These are phyloP conservation scores for Ramularia endophylla DNA, from an alignment of 2,329 filamentous ascomycete genomes.

Conservation along the genomic window DNA sequence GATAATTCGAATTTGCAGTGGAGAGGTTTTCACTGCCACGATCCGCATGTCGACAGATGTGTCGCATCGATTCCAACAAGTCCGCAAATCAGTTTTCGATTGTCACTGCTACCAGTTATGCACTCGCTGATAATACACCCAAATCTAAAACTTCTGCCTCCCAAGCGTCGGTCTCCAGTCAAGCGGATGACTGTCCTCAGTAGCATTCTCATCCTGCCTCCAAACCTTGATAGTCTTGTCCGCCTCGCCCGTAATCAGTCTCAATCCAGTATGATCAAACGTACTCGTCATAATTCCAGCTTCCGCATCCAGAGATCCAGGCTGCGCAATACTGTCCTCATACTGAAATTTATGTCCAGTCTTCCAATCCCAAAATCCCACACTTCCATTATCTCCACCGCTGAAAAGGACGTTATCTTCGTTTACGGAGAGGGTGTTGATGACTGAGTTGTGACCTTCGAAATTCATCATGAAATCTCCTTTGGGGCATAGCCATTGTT, in stretches of 20 bases:
- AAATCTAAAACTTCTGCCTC: slow-evolving; percentile 58
- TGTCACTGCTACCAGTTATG: no score
- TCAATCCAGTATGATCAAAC: slow-evolving; percentile 81
- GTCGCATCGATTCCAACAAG: no score
- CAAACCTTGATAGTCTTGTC: slow-evolving; percentile 97
- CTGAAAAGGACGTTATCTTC: slow-evolving; percentile 94
- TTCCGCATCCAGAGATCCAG: slow-evolving; percentile 88
- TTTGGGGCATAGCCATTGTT: slow-evolving; percentile 99
- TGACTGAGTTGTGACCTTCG: slow-evolving; percentile 90
- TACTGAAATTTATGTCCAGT: slow-evolving; percentile 87
- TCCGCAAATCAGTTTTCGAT: no score
- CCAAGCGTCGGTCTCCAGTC: slow-evolving; percentile 84
- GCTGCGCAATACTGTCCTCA: slow-evolving; percentile 86
- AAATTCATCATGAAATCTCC: slow-evolving; percentile 99
- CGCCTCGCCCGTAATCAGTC: slow-evolving; percentile 88
- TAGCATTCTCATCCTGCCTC: slow-evolving; percentile 89
- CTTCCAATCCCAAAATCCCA: slow-evolving; percentile 99
- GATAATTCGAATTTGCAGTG: no score
- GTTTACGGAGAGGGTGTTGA: slow-evolving; percentile 90
- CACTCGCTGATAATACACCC: not conserved
- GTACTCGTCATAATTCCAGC: slow-evolving; percentile 91
- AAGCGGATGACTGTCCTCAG: slow-evolving; percentile 82
- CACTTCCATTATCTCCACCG: slow-evolving; percentile 90
- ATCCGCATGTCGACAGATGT: no score
- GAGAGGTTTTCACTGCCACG: no score